Evolutionary conservation across 2,329 filamentous ascomycete species (phyloP).

Genomic region (Apiospora phragmitis): DNA sequence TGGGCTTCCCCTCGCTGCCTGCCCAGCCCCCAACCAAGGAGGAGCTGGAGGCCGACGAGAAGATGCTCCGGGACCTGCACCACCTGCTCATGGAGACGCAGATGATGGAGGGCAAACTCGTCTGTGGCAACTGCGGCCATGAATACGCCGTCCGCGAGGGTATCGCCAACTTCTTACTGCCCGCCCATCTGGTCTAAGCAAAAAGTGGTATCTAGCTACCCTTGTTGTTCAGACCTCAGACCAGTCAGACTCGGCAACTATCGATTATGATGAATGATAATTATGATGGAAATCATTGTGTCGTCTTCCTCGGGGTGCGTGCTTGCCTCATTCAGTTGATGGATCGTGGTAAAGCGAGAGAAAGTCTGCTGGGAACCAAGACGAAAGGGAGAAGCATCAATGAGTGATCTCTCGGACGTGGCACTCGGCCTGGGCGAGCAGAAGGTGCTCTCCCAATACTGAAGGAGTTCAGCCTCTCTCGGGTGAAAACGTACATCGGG

Average conservation of each 20-base stretch:
- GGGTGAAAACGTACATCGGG: neutral
- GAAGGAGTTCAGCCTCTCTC: neutral
- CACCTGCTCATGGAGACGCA: constrained; percentile 84
- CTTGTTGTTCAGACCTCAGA: neutral
- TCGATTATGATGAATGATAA: neutral
- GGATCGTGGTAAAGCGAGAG: neutral
- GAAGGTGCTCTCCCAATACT: neutral
- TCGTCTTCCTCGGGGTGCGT: neutral
- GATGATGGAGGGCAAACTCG: constrained; percentile 83
- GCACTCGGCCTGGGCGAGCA: neutral
- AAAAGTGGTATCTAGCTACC: neutral
- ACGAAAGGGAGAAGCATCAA: neutral
- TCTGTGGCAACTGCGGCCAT: constrained; percentile 89
- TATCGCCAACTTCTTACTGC: constrained; percentile 93
- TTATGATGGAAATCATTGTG: neutral
- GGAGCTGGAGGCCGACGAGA: constrained; percentile 64
- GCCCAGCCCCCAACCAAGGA: constrained; percentile 62
- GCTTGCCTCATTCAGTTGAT: neutral
- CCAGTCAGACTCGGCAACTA: neutral
- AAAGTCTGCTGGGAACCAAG: neutral
- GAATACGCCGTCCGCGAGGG: constrained; percentile 95
- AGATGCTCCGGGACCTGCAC: constrained; percentile 77
- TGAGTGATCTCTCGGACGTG: neutral
- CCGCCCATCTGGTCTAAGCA: constrained; percentile 77
- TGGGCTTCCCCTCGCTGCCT: constrained; percentile 76